Percentiles rank a stretch among this genome's conserved stretches.
phyloP scores from a whole-genome alignment of 306 rosid genomes.

The Ziziphus jujuba region DNA sequence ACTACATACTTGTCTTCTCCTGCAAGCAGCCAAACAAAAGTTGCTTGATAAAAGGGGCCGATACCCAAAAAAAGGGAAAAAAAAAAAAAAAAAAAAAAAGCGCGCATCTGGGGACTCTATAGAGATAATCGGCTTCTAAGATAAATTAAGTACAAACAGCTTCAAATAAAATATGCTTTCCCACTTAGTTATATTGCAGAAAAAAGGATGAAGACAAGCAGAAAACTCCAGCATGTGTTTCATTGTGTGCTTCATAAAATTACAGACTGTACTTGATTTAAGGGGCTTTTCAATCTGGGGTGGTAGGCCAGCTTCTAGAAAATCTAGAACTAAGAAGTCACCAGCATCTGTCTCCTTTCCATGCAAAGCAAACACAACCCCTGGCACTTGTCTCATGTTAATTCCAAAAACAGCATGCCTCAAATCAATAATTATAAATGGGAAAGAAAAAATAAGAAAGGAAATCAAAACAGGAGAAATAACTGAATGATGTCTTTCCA shows the following conservation, averaged over 20 bases:
- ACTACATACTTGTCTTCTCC: slow-evolving; percentile 86
- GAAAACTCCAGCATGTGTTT: not conserved
- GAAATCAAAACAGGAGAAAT: no score
- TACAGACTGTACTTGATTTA: slow-evolving; percentile 51
- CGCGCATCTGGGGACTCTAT: not conserved
- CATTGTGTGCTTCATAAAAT: not conserved
- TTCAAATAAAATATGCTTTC: not conserved
- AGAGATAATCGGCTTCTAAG: no score
- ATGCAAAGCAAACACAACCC: slow-evolving; percentile 72
- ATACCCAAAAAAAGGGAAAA: not conserved
- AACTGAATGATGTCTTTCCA: no score
- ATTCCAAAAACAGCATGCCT: slow-evolving; percentile 21
- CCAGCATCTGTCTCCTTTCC: slow-evolving; percentile 76
- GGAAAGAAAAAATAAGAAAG: not conserved
- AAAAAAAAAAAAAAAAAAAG: no score
- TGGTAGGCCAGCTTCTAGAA: slow-evolving; percentile 92
- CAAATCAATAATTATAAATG: not conserved
- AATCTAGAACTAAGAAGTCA: slow-evolving; percentile 72
- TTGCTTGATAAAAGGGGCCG: not conserved
- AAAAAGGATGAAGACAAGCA: not conserved
- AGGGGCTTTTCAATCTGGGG: slow-evolving; percentile 78
- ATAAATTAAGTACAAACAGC: not conserved
- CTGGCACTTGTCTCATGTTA: slow-evolving; percentile 40
- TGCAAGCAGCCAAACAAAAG: slow-evolving; percentile 40
- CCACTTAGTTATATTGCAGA: not conserved